Percentiles rank a stretch among this genome's conserved stretches.
Conservation (phyloP, 2,329 filamentous ascomycete species). For the Rasamsonia emersonii region DNA sequence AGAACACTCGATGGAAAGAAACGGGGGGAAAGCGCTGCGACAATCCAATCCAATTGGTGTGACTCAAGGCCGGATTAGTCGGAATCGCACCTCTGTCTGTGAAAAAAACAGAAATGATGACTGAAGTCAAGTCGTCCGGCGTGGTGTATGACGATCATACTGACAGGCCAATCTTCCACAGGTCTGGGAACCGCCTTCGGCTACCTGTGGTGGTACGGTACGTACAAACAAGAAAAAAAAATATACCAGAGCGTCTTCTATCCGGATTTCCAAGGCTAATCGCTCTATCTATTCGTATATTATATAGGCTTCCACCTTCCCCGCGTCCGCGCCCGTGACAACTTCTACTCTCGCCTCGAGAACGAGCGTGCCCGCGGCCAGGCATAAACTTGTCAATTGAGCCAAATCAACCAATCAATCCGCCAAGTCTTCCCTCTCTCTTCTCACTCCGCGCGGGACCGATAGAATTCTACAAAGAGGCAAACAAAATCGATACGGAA, state of each 20-base stretch:
- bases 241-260: neutral
- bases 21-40: no score
- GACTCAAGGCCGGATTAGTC: no score
- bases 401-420: neutral
- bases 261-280: conserved; percentile 1
- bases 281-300: neutral
- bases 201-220: conserved; percentile 62
- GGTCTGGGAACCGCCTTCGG: conserved; percentile 55
- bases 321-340: conserved; percentile 54
- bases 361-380: conserved; percentile 45
- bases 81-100: no score
- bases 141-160: no score
- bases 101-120: no score
- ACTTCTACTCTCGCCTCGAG: conserved; percentile 57
- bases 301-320: conserved; percentile 54
- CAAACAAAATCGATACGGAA: conserved; percentile 1
- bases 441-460: no score
- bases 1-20: no score
- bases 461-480: neutral
- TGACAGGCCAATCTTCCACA: no score
- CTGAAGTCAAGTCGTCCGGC: no score
- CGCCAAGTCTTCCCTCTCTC: no score
- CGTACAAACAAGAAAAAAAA: conserved; percentile 18
- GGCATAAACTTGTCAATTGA: conserved; percentile 16
- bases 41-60: no score